Percentiles rank a stretch among this genome's conserved stretches.
Evolutionary conservation across 2,329 filamentous ascomycete species (phyloP).

Genomic region (Ceratocystis alfenasii): DNA sequence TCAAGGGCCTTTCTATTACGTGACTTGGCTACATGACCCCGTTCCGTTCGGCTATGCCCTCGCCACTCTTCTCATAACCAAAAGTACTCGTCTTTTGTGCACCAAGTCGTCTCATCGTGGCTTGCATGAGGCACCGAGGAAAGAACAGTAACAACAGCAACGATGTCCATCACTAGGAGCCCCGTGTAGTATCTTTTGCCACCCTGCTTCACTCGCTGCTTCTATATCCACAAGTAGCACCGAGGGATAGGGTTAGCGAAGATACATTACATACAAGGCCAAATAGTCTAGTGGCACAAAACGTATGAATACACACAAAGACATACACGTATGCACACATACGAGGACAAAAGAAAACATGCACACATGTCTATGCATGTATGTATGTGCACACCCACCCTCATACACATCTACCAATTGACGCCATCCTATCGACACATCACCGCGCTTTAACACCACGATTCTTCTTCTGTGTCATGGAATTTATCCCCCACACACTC

Average conservation of each 20-base stretch:
- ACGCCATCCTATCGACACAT: not conserved
- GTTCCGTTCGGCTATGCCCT: not conserved
- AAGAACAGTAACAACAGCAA: not conserved
- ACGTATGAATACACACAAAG: not conserved
- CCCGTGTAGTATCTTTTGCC: not conserved
- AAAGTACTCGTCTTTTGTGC: not conserved
- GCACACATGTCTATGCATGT: not conserved
- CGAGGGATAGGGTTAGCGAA: not conserved
- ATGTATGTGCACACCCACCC: not conserved
- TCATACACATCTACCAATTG: not conserved
- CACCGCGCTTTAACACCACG: not conserved
- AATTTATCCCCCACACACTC: not conserved
- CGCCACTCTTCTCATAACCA: not conserved
- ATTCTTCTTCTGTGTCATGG: slow-evolving; percentile 7
- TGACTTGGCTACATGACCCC: not conserved
- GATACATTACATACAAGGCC: not conserved
- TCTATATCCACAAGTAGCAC: not conserved
- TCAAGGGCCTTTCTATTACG: not conserved
- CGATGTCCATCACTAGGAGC: not conserved
- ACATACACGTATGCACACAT: not conserved
- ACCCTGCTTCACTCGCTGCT: not conserved
- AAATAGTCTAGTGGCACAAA: slow-evolving; percentile 1
- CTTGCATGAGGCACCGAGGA: not conserved
- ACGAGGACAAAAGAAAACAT: not conserved
- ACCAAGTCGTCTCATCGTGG: not conserved